Conservation (phyloP, 2,329 filamentous ascomycete species). For the Sphaerulina populicola region DNA sequence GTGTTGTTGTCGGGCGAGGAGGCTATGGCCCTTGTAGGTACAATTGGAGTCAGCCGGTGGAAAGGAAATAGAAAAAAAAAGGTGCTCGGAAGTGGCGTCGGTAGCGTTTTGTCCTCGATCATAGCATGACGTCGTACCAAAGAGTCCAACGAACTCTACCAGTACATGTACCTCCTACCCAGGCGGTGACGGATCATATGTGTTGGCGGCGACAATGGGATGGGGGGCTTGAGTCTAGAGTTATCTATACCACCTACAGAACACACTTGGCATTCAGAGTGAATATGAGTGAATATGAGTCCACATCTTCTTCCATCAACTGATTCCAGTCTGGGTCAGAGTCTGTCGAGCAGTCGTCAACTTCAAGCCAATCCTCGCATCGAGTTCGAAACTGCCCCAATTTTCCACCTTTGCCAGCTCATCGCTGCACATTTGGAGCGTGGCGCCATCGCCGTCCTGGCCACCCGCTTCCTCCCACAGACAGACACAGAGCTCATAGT, state of each 20-base stretch:
- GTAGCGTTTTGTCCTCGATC: too few species aligned
- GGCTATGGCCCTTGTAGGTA: not conserved
- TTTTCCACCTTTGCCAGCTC: constrained; percentile 59
- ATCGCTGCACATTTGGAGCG: constrained; percentile 53
- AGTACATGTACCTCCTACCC: too few species aligned
- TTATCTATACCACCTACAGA: too few species aligned
- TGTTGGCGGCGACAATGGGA: too few species aligned
- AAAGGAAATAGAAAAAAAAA: not conserved
- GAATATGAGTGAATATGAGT: too few species aligned
- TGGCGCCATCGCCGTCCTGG: constrained; percentile 35
- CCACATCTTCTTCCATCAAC: not conserved
- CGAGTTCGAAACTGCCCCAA: constrained; percentile 66
- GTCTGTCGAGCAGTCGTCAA: constrained; percentile 62
- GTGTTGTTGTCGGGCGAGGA: not conserved
- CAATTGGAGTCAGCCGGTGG: not conserved
- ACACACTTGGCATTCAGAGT: too few species aligned
- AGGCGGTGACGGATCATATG: too few species aligned
- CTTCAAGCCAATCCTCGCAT: constrained; percentile 64
- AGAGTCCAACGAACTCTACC: too few species aligned
- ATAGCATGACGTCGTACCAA: too few species aligned
- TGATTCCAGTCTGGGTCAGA: constrained; percentile 36
- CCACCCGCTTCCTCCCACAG: constrained; percentile 60
- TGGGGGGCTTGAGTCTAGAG: too few species aligned
- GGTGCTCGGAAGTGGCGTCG: not conserved
- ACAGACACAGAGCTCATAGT: constrained; percentile 80